phyloP scores from a whole-genome alignment of 768 basidiomycete genomes.

The Leccinellum albellum region DNA sequence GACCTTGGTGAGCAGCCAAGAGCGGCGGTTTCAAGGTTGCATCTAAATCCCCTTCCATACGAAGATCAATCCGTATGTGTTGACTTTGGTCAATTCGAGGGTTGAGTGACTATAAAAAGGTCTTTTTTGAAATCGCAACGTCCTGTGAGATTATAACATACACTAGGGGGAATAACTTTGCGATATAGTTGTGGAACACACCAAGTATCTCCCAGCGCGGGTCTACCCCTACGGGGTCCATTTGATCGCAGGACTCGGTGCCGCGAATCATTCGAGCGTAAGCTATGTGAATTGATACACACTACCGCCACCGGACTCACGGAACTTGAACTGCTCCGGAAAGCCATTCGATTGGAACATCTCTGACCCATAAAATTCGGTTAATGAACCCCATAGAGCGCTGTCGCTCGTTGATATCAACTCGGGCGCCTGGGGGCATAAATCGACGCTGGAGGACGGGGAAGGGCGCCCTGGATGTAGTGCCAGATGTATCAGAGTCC shows the following conservation, averaged over 20 bases:
- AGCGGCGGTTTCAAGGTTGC: conserved; percentile 54
- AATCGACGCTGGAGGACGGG: not conserved
- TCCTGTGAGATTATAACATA: conserved; percentile 27
- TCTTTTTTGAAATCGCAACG: not conserved
- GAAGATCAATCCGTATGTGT: conserved; percentile 58
- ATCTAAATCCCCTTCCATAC: conserved; percentile 51
- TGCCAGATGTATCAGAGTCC: conserved; percentile 6
- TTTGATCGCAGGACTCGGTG: conserved; percentile 50
- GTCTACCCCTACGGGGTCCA: conserved; percentile 46
- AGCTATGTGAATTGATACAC: not conserved
- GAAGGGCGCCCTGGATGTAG: not conserved
- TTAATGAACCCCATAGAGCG: conserved; percentile 32
- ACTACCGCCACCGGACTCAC: conserved; percentile 26
- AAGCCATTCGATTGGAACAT: conserved; percentile 38
- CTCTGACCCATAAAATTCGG: conserved; percentile 30
- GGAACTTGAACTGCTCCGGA: conserved; percentile 39
- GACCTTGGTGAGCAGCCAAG: conserved; percentile 53
- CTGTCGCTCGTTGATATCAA: conserved; percentile 33
- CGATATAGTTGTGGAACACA: conserved; percentile 54
- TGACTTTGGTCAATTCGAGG: conserved; percentile 53
- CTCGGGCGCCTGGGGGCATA: conserved; percentile 36
- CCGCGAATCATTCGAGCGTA: conserved; percentile 25
- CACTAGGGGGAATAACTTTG: conserved; percentile 57
- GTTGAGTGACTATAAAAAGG: conserved; percentile 39
- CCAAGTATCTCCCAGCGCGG: conserved; percentile 53